A percentile compares a stretch with the other conserved stretches of the same genome.
Conservation (phyloP, 2,329 filamentous ascomycete species). For the Fusarium sublunatum region DNA sequence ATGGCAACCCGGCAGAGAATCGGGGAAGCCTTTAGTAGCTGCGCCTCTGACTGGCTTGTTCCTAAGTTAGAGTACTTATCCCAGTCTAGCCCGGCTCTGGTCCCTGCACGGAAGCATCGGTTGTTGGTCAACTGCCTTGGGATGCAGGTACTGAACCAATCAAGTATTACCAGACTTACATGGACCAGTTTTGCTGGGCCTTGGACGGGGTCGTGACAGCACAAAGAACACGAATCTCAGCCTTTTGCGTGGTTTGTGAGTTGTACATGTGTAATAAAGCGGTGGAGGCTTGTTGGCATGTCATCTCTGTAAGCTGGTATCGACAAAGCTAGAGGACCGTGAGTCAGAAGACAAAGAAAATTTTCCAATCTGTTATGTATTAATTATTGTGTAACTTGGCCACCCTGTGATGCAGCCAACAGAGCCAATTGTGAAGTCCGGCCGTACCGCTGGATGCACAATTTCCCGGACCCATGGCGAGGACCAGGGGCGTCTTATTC, state of each 20-base stretch:
- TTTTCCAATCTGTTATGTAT: background rate
- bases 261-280: conserved; percentile 18
- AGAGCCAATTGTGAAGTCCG: conserved; percentile 15
- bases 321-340: conserved; percentile 14
- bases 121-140: conserved; percentile 23
- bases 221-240: conserved; percentile 33
- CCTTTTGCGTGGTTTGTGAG: conserved; percentile 42
- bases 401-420: conserved; percentile 7
- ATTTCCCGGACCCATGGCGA: conserved; percentile 39
- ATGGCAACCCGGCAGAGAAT: conserved; percentile 36
- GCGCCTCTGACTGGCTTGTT: conserved; percentile 44
- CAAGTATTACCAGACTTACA: conserved; percentile 29
- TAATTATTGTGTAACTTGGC: conserved; percentile 9
- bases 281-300: conserved; percentile 29
- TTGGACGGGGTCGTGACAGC: conserved; percentile 19
- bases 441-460: conserved; percentile 34
- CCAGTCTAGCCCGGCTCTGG: conserved; percentile 30
- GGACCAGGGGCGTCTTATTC: conserved; percentile 31
- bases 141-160: conserved; percentile 31
- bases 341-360: conserved; percentile 11
- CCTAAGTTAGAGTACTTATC: conserved; percentile 40
- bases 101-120: conserved; percentile 37
- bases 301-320: conserved; percentile 12
- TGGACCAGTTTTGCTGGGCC: conserved; percentile 36
- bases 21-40: conserved; percentile 32